These are phyloP conservation scores for Pichia cephalocereana DNA, from an alignment of 805 yeast species.

Conservation along the genomic window DNA sequence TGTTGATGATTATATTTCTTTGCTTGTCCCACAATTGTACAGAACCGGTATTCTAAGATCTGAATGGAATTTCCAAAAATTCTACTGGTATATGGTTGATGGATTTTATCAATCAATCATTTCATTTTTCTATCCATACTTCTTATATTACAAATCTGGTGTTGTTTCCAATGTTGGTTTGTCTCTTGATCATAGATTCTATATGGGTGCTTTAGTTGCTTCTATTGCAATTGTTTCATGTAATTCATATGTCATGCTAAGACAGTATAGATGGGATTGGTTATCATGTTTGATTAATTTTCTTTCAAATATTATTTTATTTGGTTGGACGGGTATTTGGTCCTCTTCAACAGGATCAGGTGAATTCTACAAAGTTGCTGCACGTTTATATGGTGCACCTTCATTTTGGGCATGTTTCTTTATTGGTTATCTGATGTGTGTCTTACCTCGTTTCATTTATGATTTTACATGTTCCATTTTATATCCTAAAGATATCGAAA, in stretches of 20 bases:
- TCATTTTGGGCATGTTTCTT: slow-evolving; percentile 61
- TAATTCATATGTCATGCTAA: slow-evolving; percentile 54
- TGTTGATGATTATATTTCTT: slow-evolving; percentile 57
- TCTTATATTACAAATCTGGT: slow-evolving; percentile 35
- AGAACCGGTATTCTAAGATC: slow-evolving; percentile 60
- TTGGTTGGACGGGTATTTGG: slow-evolving; percentile 80
- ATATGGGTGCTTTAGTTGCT: slow-evolving; percentile 61
- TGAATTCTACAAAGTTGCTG: slow-evolving; percentile 61
- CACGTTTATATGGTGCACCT: slow-evolving; percentile 51
- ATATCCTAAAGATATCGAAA: slow-evolving; percentile 61
- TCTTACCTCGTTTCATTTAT: slow-evolving; percentile 57
- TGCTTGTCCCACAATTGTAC: slow-evolving; percentile 69
- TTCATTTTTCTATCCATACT: slow-evolving; percentile 66
- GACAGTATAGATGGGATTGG: slow-evolving; percentile 81
- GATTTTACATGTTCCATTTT: slow-evolving; percentile 46
- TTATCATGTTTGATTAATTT: slow-evolving; percentile 44
- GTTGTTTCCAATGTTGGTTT: slow-evolving; percentile 37
- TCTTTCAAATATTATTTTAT: slow-evolving; percentile 51
- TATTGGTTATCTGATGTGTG: slow-evolving; percentile 53
- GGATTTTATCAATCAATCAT: slow-evolving; percentile 69
- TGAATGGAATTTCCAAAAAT: slow-evolving; percentile 65
- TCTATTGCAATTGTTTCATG: slow-evolving; percentile 60
- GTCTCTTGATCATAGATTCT: slow-evolving; percentile 59
- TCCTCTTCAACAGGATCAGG: slow-evolving; percentile 41
- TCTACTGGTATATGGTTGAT: slow-evolving; percentile 66